Conservation (phyloP, 2,329 filamentous ascomycete genomes). For the Colletotrichum horii region DNA sequence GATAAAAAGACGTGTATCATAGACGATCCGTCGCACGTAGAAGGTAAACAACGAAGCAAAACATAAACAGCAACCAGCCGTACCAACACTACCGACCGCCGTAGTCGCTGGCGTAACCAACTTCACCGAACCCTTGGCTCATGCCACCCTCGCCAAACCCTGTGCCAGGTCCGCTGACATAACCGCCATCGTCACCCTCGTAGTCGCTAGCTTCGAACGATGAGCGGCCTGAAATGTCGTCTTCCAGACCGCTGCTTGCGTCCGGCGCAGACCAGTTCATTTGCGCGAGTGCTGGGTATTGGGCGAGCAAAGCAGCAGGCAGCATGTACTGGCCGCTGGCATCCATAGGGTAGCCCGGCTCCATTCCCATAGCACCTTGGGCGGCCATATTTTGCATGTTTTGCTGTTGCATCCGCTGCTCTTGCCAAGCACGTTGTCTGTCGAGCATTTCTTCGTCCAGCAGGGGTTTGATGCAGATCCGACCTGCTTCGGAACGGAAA, state of each 20-base stretch:
- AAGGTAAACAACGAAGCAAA: background rate
- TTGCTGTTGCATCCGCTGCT: conserved; percentile 72
- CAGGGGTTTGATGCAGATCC: conserved; percentile 96
- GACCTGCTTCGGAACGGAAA: conserved; percentile 93
- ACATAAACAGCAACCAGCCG: background rate
- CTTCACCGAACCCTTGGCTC: conserved; percentile 59
- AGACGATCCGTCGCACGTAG: background rate
- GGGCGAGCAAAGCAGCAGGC: conserved; percentile 86
- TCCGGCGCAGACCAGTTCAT: conserved; percentile 78
- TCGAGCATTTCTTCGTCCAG: conserved; percentile 92
- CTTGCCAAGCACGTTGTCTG: conserved; percentile 75
- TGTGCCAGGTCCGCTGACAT: conserved; percentile 67
- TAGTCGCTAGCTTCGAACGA: conserved; percentile 85
- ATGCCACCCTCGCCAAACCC: conserved; percentile 63
- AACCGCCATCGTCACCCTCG: conserved; percentile 74
- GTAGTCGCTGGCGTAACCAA: conserved; percentile 60
- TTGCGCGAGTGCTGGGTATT: conserved; percentile 91
- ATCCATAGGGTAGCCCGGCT: conserved; percentile 65
- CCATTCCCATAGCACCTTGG: conserved; percentile 62
- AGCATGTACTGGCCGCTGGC: conserved; percentile 67
- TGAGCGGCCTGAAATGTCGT: conserved; percentile 78
- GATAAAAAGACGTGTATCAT: background rate
- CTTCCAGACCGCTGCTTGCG: conserved; percentile 74
- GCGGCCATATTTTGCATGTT: conserved; percentile 64
- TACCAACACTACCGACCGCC: conserved; percentile 42